These are phyloP conservation scores for Cladophialophora exuberans DNA, from an alignment of 2,329 filamentous ascomycete species.

Conservation along the genomic window DNA sequence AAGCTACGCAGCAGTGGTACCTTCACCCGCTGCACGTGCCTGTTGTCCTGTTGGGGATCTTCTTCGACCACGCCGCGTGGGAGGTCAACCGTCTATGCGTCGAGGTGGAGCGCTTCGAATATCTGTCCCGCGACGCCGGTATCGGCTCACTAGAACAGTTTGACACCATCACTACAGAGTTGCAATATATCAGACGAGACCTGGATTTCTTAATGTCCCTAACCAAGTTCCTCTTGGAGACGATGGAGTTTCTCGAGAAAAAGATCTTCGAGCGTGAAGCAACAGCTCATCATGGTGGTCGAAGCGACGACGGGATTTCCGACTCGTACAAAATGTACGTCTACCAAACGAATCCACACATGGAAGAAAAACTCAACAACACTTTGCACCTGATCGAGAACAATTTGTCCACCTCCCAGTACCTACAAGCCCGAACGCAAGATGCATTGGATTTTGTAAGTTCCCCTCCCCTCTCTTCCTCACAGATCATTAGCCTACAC, in stretches of 20 bases:
- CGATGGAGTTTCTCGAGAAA: constrained; percentile 18
- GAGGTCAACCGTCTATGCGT: constrained; percentile 18
- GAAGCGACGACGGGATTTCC: constrained; percentile 4
- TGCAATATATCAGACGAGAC: constrained; percentile 9
- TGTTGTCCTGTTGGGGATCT: constrained; percentile 13
- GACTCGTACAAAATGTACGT: constrained; percentile 10
- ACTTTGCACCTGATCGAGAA: constrained; percentile 20
- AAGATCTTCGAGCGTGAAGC: constrained; percentile 13
- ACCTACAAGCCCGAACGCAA: constrained; percentile 16
- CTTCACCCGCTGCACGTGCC: constrained; percentile 18
- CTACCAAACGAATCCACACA: constrained; percentile 18
- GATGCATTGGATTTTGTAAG: constrained; percentile 20
- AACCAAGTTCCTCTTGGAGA: constrained; percentile 20
- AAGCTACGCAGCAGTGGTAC: constrained; percentile 13
- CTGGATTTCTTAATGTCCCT: constrained; percentile 16
- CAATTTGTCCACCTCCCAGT: constrained; percentile 15
- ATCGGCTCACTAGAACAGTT: constrained; percentile 16
- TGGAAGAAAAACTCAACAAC: constrained; percentile 23
- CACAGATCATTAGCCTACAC: neutral
- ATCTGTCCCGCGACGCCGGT: constrained; percentile 10
- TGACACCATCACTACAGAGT: constrained; percentile 19
- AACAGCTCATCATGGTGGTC: neutral
- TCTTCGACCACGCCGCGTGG: constrained; percentile 21
- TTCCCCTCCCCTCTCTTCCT: neutral
- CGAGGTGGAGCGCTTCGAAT: constrained; percentile 15